A percentile compares a stretch with the other conserved stretches of the same genome.
phyloP scores from a whole-genome alignment of 257 asterid genomes.

The Plantago major region DNA sequence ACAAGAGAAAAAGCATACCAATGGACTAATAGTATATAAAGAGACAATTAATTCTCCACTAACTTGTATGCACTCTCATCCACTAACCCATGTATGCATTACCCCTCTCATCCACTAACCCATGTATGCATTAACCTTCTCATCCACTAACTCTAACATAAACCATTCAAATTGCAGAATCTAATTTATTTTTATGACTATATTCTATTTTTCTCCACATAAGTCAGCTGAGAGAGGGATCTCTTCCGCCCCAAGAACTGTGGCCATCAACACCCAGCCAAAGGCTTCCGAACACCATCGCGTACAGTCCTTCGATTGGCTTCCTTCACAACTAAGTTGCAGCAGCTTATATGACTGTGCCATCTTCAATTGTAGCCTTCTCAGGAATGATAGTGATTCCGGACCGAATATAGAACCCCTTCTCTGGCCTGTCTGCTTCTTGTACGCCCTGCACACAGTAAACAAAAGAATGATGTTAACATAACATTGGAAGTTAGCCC shows the following conservation, averaged over 20 bases:
- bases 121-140: no score
- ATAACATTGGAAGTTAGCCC: not conserved
- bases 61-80: no score
- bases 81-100: no score
- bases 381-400: constrained; percentile 67
- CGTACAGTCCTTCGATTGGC: not conserved
- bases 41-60: no score
- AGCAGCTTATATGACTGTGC: constrained; percentile 50
- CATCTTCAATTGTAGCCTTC: constrained; percentile 78
- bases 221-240: not conserved
- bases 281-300: no score
- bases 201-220: not conserved
- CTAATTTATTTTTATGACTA: constrained; percentile 8
- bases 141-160: no score
- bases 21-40: no score
- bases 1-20: no score
- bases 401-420: constrained; percentile 81
- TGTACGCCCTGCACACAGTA: constrained; percentile 53
- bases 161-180: constrained; percentile 4
- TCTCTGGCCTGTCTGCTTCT: constrained; percentile 73
- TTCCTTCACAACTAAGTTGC: not conserved
- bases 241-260: not conserved
- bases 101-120: no score
- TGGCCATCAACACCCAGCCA: not conserved
- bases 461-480: not conserved